A percentile compares a stretch with the other conserved stretches of the same genome.
phyloP scores from a whole-genome alignment of 202 grass and related monocot species.

The Bolboschoenoplectus hybrid region DNA sequence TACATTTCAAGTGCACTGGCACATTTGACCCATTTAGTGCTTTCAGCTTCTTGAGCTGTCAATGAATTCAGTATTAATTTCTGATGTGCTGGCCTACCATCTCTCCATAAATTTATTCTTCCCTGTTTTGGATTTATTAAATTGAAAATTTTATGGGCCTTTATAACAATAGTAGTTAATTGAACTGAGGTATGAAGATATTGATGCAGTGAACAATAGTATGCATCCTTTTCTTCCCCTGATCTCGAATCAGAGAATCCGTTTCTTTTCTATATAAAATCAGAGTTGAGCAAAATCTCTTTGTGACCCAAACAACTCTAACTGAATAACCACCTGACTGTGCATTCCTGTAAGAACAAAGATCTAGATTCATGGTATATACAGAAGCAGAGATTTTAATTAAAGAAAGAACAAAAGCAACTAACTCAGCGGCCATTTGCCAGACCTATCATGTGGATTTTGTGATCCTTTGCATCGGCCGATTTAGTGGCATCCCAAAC shows the following conservation, averaged over 20 bases:
- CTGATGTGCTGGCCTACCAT: too few species aligned
- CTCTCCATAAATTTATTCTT: background rate
- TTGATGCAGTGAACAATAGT: background rate
- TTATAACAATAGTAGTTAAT: constrained; percentile 4
- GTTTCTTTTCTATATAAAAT: background rate
- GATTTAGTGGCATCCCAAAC: constrained; percentile 72
- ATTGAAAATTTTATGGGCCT: background rate
- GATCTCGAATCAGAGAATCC: background rate
- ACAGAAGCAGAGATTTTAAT: background rate
- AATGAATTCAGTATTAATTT: background rate
- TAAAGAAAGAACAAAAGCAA: background rate
- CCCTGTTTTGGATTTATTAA: background rate
- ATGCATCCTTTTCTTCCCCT: background rate
- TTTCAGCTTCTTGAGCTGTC: background rate
- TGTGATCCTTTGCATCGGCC: constrained; percentile 68
- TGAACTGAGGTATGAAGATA: background rate
- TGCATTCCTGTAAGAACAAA: background rate
- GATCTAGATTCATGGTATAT: background rate
- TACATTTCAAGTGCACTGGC: too few species aligned
- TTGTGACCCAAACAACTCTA: too few species aligned
- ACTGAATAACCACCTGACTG: background rate
- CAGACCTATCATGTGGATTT: constrained; percentile 67
- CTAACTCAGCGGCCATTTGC: constrained; percentile 22
- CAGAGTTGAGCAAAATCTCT: background rate
- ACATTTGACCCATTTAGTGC: background rate